Percentiles rank a stretch among this genome's conserved stretches.
These are phyloP conservation scores for Tylopilus rubrobrunneus DNA, from an alignment of 768 basidiomycete species.

Conservation along the genomic window DNA sequence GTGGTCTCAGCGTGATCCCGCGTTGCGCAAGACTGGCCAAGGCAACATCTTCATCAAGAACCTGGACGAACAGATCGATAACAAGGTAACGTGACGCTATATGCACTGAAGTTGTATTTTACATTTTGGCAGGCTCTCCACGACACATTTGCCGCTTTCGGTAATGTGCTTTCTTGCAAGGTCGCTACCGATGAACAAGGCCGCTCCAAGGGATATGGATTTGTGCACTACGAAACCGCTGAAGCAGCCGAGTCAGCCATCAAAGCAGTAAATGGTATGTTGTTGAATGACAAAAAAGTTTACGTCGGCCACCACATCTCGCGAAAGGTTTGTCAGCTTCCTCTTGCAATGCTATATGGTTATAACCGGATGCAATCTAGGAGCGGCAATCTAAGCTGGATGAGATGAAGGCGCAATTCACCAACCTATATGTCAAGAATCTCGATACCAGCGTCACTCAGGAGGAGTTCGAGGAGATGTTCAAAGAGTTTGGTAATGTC, in stretches of 20 bases:
- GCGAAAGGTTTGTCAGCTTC: constrained; percentile 63
- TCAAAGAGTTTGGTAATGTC: constrained; percentile 71
- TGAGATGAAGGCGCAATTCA: constrained; percentile 96
- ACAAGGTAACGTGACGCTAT: constrained; percentile 58
- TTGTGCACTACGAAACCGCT: constrained; percentile 98
- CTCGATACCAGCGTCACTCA: constrained; percentile 79
- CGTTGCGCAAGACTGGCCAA: constrained; percentile 98
- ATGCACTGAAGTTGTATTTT: not conserved
- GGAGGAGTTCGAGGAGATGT: constrained; percentile 83
- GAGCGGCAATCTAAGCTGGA: constrained; percentile 98
- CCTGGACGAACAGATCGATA: constrained; percentile 94
- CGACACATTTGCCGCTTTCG: constrained; percentile 98
- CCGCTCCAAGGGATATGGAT: constrained; percentile 95
- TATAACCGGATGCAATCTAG: constrained; percentile 32
- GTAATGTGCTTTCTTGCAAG: constrained; percentile 98
- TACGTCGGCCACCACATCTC: constrained; percentile 97
- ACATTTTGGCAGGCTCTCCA: constrained; percentile 74
- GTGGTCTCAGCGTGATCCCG: constrained; percentile 99
- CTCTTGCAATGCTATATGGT: too few relatives aligned
- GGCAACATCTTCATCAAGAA: constrained; percentile 99
- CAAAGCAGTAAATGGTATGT: constrained; percentile 98
- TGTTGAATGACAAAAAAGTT: constrained; percentile 99
- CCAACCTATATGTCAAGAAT: constrained; percentile 99
- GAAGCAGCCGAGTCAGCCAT: constrained; percentile 96
- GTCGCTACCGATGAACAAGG: constrained; percentile 96